Evolutionary conservation across 352 stramenopile species (phyloP).

Genomic region (Globisporangium middletonii): DNA sequence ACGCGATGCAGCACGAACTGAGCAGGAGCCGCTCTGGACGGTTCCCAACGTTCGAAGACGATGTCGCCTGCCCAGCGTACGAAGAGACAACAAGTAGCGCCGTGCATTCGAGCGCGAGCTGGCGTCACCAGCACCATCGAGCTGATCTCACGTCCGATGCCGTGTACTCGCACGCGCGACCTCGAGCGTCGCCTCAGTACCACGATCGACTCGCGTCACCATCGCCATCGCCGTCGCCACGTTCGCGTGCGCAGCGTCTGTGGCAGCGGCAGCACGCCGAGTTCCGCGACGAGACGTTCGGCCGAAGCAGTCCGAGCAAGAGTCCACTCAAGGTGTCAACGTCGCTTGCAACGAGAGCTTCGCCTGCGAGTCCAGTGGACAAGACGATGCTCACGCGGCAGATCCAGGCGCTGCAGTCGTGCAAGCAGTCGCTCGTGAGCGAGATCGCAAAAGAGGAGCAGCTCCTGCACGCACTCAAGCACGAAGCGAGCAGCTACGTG

Average conservation of each 20-base stretch:
- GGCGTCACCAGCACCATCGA: neutral
- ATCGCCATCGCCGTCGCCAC: conserved; percentile 14
- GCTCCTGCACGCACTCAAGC: conserved; percentile 51
- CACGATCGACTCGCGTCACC: neutral
- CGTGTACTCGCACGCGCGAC: no score
- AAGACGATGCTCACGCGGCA: conserved; percentile 39
- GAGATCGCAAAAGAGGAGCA: conserved; percentile 67
- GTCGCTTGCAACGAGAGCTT: neutral
- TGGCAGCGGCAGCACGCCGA: conserved; percentile 23
- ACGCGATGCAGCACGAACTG: conserved; percentile 13
- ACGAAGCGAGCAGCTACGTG: conserved; percentile 31
- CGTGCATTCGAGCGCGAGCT: neutral
- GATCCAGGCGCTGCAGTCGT: conserved; percentile 58
- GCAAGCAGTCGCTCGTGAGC: conserved; percentile 50
- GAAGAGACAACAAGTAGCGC: conserved; percentile 22
- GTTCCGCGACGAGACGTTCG: conserved; percentile 17
- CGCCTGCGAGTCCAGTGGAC: conserved; percentile 17
- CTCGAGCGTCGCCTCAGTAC: neutral
- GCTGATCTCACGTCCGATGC: conserved; percentile 11
- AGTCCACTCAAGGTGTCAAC: conserved; percentile 5
- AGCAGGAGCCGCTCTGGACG: conserved; percentile 15
- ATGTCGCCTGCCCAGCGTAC: conserved; percentile 50
- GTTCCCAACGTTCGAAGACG: conserved; percentile 55
- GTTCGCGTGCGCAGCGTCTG: conserved; percentile 12
- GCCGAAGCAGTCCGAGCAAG: conserved; percentile 1